phyloP scores from a whole-genome alignment of 2,329 filamentous ascomycete species.

The Clonostachys rosea region DNA sequence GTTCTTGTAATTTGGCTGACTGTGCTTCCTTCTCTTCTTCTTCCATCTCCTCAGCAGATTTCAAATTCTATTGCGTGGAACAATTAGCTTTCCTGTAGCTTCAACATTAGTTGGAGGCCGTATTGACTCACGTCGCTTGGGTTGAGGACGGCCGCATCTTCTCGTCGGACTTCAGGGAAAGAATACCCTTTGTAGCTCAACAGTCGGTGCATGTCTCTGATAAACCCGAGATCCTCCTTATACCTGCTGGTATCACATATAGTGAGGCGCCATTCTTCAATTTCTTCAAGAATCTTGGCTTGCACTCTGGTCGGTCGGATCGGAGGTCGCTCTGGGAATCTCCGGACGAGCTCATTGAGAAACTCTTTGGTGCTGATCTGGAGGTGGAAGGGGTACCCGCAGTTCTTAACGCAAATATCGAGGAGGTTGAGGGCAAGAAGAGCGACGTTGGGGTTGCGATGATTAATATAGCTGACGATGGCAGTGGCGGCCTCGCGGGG shows the following conservation, averaged over 20 bases:
- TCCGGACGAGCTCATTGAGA: conserved; percentile 92
- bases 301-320: conserved; percentile 83
- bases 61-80: conserved; percentile 63
- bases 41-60: conserved; percentile 98
- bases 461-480: conserved; percentile 93
- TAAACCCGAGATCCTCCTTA: conserved; percentile 94
- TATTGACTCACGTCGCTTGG: conserved; percentile 77
- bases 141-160: conserved; percentile 95
- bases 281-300: conserved; percentile 86
- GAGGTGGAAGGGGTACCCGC: conserved; percentile 96
- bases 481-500: conserved; percentile 91
- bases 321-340: conserved; percentile 91
- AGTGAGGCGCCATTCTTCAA: conserved; percentile 97
- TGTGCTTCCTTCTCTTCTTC: conserved; percentile 93
- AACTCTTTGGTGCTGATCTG: conserved; percentile 99
- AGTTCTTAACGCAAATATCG: conserved; percentile 99
- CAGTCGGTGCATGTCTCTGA: conserved; percentile 94
- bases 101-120: conserved; percentile 14
- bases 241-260: conserved; percentile 98
- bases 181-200: conserved; percentile 96
- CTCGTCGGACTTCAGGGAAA: conserved; percentile 86
- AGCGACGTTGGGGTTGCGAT: conserved; percentile 93
- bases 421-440: conserved; percentile 86
- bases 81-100: background rate
- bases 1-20: conserved; percentile 95